phyloP scores from a whole-genome alignment of 2,329 filamentous ascomycete species.

The Fusarium ramigenum region DNA sequence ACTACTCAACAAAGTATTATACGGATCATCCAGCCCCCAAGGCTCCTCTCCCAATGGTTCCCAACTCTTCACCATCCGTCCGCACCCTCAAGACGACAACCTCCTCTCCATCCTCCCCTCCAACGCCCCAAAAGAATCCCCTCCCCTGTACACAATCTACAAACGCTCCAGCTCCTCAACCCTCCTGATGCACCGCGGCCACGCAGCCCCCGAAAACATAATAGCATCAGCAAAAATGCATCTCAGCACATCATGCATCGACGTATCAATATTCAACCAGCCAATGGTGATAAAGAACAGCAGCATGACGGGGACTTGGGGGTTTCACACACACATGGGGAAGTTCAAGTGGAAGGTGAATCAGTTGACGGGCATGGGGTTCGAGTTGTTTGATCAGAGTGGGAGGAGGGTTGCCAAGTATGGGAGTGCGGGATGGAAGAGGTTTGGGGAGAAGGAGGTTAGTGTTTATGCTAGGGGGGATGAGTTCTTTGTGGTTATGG shows the following conservation, averaged over 20 bases:
- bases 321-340: conserved; percentile 29
- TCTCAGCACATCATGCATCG: conserved; percentile 17
- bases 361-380: conserved; percentile 18
- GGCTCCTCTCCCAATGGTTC: background rate
- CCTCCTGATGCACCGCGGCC: conserved; percentile 27
- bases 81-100: conserved; percentile 1
- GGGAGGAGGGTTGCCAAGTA: conserved; percentile 35
- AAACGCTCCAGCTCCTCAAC: conserved; percentile 20
- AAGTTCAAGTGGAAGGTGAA: conserved; percentile 43
- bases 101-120: conserved; percentile 25
- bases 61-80: conserved; percentile 20
- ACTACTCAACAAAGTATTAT: conserved; percentile 26
- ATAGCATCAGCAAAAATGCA: conserved; percentile 36
- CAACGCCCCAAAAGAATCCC: conserved; percentile 14
- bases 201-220: conserved; percentile 11
- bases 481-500: conserved; percentile 31
- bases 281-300: conserved; percentile 31
- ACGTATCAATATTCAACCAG: conserved; percentile 35
- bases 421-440: conserved; percentile 18
- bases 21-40: conserved; percentile 12
- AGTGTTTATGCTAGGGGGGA: conserved; percentile 35
- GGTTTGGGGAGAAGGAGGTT: conserved; percentile 31
- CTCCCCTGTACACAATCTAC: conserved; percentile 36
- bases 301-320: conserved; percentile 26
- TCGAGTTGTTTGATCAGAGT: conserved; percentile 28